phyloP scores from a whole-genome alignment of 2,329 filamentous ascomycete species.

The Onygenales sp. region DNA sequence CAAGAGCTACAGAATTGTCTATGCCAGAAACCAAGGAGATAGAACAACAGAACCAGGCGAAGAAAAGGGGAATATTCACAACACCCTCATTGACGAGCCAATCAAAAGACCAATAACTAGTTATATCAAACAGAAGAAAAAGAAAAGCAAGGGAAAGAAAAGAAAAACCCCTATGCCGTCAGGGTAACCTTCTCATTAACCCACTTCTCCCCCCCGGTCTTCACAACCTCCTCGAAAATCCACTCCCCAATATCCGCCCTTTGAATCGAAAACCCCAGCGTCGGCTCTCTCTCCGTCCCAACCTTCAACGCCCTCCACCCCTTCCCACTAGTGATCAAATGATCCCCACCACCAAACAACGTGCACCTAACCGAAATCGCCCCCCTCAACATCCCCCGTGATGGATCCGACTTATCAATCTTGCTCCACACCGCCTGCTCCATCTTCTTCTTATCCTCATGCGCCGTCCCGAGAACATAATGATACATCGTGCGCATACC shows the following conservation, averaged over 20 bases:
- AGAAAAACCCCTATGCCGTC: conserved; percentile 7
- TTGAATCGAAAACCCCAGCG: conserved; percentile 18
- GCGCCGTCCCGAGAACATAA: conserved; percentile 17
- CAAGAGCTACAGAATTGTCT: background rate
- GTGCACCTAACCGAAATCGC: conserved; percentile 19
- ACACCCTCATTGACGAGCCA: background rate
- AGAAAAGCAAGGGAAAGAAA: background rate
- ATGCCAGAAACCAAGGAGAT: background rate
- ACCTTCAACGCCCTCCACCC: conserved; percentile 16
- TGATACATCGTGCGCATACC: conserved; percentile 13
- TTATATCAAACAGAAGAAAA: background rate
- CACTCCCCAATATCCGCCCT: conserved; percentile 22
- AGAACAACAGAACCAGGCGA: background rate
- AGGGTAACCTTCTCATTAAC: conserved; percentile 17
- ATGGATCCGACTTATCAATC: conserved; percentile 13
- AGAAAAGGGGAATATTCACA: background rate
- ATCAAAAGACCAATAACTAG: background rate
- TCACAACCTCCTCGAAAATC: conserved; percentile 20
- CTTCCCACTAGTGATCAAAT: conserved; percentile 8
- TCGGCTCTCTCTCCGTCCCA: conserved; percentile 18
- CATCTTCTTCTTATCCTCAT: conserved; percentile 16
- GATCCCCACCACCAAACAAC: conserved; percentile 16
- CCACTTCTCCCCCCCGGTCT: conserved; percentile 10
- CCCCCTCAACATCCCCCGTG: conserved; percentile 11
- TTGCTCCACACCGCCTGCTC: conserved; percentile 12